phyloP scores from a whole-genome alignment of 345 rosid species.

The Dipteronia sinensis region DNA sequence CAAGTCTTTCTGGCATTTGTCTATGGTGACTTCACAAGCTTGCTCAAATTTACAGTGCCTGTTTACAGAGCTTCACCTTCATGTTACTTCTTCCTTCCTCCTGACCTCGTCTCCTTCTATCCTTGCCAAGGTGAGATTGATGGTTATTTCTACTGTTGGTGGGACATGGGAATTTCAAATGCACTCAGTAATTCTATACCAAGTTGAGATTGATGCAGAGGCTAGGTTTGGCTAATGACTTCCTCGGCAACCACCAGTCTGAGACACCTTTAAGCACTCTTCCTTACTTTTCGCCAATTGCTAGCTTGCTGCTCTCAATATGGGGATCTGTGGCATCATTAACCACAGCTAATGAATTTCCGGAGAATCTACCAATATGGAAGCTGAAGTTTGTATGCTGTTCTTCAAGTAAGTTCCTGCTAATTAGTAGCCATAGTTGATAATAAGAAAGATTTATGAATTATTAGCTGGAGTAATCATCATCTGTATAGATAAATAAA shows the following conservation, averaged over 20 bases:
- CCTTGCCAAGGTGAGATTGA: not conserved
- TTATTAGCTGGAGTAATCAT: not conserved
- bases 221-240: not conserved
- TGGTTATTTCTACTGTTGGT: not conserved
- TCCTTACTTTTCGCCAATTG: not conserved
- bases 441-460: not conserved
- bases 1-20: not conserved
- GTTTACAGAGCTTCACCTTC: not conserved
- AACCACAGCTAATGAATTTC: conserved; percentile 2
- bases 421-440: not conserved
- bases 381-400: not conserved
- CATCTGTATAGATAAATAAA: not conserved
- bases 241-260: not conserved
- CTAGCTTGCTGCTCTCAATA: conserved; percentile 4
- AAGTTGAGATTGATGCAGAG: not conserved
- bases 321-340: not conserved
- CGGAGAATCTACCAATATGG: not conserved
- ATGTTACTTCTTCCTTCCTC: not conserved
- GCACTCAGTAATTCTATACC: not conserved
- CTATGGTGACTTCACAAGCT: not conserved
- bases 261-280: not conserved
- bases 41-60: not conserved
- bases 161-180: not conserved
- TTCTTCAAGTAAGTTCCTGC: not conserved
- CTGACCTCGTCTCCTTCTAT: not conserved